These are phyloP conservation scores for Ogataea saltuana DNA, from an alignment of 805 yeast genomes.

Conservation along the genomic window DNA sequence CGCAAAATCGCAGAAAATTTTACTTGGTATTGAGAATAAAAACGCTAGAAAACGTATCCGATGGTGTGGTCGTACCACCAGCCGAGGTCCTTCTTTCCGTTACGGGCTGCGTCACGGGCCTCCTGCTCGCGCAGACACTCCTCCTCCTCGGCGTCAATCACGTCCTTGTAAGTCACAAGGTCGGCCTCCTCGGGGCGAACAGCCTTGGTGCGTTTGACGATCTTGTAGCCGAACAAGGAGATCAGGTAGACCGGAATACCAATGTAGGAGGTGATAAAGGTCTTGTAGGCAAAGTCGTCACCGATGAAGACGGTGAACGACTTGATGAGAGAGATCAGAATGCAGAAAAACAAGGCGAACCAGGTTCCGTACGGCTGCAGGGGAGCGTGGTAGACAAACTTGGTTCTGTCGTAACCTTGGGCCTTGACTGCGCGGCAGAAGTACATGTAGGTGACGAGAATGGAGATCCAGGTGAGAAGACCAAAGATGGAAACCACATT, in stretches of 20 bases:
- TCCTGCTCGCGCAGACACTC: slow-evolving; percentile 30
- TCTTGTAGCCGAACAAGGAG: slow-evolving; percentile 60
- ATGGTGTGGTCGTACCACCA: slow-evolving; percentile 35
- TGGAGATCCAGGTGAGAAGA: slow-evolving; percentile 71
- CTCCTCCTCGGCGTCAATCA: slow-evolving; percentile 54
- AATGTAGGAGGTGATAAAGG: slow-evolving; percentile 76
- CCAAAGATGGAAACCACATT: slow-evolving; percentile 78
- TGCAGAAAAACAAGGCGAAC: slow-evolving; percentile 54
- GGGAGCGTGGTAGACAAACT: slow-evolving; percentile 62
- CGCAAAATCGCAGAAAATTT: too few species aligned
- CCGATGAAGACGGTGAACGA: slow-evolving; percentile 70
- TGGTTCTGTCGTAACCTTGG: slow-evolving; percentile 61
- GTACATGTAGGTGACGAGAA: slow-evolving; percentile 64
- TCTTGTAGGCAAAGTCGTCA: slow-evolving; percentile 53
- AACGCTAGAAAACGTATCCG: slow-evolving; percentile 33
- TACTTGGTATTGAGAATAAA: not conserved
- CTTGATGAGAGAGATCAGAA: slow-evolving; percentile 60
- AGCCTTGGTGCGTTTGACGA: slow-evolving; percentile 48
- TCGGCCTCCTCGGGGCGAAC: slow-evolving; percentile 61
- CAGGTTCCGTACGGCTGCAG: slow-evolving; percentile 69
- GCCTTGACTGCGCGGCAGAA: slow-evolving; percentile 66
- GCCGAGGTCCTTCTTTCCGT: slow-evolving; percentile 19
- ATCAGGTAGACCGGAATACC: slow-evolving; percentile 66
- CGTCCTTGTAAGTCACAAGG: slow-evolving; percentile 55
- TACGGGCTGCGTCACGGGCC: slow-evolving; percentile 19